A percentile compares a stretch with the other conserved stretches of the same genome.
Evolutionary conservation across 2,329 filamentous ascomycete genomes (phyloP).

Genomic region (Fusarium armeniacum): DNA sequence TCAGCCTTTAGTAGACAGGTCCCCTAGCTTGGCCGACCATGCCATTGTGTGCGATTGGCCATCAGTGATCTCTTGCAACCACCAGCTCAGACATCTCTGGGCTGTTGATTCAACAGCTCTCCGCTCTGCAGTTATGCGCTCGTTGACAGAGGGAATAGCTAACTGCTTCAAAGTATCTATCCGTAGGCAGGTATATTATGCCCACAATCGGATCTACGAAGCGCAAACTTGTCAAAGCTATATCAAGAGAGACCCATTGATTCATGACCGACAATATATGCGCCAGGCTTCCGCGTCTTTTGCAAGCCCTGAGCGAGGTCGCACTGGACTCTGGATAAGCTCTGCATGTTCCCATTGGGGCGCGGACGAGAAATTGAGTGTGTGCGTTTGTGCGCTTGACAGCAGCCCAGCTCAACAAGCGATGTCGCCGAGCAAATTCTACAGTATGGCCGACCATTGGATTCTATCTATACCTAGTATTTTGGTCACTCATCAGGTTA

Average conservation of each 20-base stretch:
- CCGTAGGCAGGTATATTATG: not conserved
- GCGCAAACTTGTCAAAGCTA: conserved; percentile 13
- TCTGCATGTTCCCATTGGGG: conserved; percentile 39
- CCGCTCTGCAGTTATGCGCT: conserved; percentile 26
- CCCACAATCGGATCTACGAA: conserved; percentile 31
- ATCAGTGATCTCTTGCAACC: conserved; percentile 35
- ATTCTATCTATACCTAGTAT: conserved; percentile 6
- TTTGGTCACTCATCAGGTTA: conserved; percentile 29
- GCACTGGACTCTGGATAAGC: conserved; percentile 40
- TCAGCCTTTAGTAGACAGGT: conserved; percentile 36
- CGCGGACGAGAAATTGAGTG: conserved; percentile 28
- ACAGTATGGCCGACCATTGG: conserved; percentile 21
- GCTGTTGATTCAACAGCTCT: conserved; percentile 35
- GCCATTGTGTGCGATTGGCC: conserved; percentile 43
- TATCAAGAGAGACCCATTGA: conserved; percentile 11
- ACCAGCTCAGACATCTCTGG: conserved; percentile 41
- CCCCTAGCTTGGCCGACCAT: conserved; percentile 40
- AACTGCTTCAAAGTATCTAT: conserved; percentile 17
- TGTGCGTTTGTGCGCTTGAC: conserved; percentile 39
- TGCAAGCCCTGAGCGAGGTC: conserved; percentile 41
- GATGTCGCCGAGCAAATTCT: conserved; percentile 36
- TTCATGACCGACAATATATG: conserved; percentile 35
- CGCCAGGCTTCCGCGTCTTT: conserved; percentile 25
- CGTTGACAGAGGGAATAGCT: not conserved
- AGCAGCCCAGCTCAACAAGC: conserved; percentile 42